Conservation (phyloP, 225 moss, liverwort and hornwort species). For the Sphagnum tenellum region DNA sequence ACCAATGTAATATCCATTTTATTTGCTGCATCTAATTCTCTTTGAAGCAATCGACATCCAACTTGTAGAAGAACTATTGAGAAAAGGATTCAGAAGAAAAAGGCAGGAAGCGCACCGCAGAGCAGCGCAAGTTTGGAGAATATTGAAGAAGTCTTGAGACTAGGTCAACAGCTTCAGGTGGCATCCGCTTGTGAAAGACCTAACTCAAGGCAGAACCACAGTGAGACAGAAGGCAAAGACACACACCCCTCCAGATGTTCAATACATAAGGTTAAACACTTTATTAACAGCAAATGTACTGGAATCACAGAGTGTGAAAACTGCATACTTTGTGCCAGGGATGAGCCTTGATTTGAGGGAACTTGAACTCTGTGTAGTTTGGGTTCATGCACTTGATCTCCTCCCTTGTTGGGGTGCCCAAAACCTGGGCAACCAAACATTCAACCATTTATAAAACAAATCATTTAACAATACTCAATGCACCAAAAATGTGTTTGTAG, state of each 20-base stretch:
- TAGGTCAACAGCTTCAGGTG: slow-evolving; percentile 53
- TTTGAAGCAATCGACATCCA: no score
- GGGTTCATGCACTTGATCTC: slow-evolving; percentile 69
- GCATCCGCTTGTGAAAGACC: slow-evolving; percentile 61
- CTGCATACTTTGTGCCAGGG: slow-evolving; percentile 49
- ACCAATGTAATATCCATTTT: no score
- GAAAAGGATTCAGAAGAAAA: no score
- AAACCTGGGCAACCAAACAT: slow-evolving; percentile 17
- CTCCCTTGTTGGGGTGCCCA: slow-evolving; percentile 55
- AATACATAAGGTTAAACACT: no score
- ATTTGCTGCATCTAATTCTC: no score
- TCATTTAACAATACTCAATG: no score
- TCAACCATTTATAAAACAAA: not conserved
- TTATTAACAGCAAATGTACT: no score
- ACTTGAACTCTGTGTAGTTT: slow-evolving; percentile 54
- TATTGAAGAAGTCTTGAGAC: slow-evolving; percentile 50
- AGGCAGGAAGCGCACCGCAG: slow-evolving; percentile 18
- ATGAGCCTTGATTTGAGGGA: slow-evolving; percentile 55
- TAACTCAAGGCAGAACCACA: slow-evolving; percentile 1
- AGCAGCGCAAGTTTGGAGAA: slow-evolving; percentile 54
- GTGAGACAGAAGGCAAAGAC: not conserved
- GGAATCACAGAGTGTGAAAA: no score
- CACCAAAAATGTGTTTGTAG: no score
- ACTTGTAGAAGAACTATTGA: no score
- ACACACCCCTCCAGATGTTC: not conserved